A percentile compares a stretch with the other conserved stretches of the same genome.
These are phyloP conservation scores for Sistotremastrum suecicum DNA, from an alignment of 768 basidiomycete species.

Conservation along the genomic window DNA sequence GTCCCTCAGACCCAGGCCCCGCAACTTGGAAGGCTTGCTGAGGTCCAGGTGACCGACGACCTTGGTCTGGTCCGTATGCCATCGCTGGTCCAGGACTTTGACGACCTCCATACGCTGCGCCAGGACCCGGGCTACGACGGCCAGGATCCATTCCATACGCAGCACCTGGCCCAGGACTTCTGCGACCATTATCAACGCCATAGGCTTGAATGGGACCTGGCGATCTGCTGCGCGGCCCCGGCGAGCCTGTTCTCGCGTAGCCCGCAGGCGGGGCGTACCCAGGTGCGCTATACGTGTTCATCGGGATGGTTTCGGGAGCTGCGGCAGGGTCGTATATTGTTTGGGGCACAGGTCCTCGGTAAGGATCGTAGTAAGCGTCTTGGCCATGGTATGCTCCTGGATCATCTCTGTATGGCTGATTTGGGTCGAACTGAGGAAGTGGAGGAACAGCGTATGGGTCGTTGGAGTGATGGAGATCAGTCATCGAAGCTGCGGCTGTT, in stretches of 20 bases:
- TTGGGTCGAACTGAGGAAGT: slow-evolving; percentile 67
- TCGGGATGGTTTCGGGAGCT: slow-evolving; percentile 41
- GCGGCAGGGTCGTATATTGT: slow-evolving; percentile 33
- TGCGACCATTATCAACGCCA: slow-evolving; percentile 27
- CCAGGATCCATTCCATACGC: slow-evolving; percentile 4
- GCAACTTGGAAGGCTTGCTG: too few relatives aligned
- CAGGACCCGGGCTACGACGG: slow-evolving; percentile 14
- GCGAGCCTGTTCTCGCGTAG: neutral
- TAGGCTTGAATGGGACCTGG: slow-evolving; percentile 5
- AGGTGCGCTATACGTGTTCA: slow-evolving; percentile 27
- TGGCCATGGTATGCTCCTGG: slow-evolving; percentile 27
- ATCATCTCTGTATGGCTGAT: slow-evolving; percentile 63
- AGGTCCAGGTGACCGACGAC: too few relatives aligned
- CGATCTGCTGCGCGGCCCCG: slow-evolving; percentile 6
- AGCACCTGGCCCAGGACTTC: slow-evolving; percentile 26
- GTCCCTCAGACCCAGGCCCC: too few relatives aligned
- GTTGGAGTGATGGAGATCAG: slow-evolving; percentile 21
- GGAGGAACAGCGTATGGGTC: slow-evolving; percentile 81
- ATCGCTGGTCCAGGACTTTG: slow-evolving; percentile 33
- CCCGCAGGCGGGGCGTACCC: too few relatives aligned
- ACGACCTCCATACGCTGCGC: slow-evolving; percentile 16
- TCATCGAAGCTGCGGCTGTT: slow-evolving; percentile 30
- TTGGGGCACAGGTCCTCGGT: slow-evolving; percentile 59
- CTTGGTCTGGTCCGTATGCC: slow-evolving; percentile 21
- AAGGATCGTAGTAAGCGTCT: slow-evolving; percentile 61